Percentiles rank a stretch among this genome's conserved stretches.
Conservation (phyloP, 1,284 basidiomycete genomes). For the Ceratobasidium sp. region DNA sequence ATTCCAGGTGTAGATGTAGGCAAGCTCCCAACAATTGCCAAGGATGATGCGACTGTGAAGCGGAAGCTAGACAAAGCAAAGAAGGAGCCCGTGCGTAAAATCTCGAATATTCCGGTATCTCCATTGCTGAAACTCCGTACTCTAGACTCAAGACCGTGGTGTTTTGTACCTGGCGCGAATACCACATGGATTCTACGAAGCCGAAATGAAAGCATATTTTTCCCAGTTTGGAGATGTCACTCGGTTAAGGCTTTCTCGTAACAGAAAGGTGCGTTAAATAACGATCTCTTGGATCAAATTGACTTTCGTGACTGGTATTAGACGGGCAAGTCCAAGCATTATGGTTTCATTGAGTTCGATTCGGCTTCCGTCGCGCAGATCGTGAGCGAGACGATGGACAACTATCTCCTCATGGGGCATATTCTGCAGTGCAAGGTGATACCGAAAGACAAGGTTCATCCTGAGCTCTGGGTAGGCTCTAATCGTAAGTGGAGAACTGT, state of each 20-base stretch:
- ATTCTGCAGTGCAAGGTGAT: conserved; percentile 90
- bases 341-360: conserved; percentile 96
- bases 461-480: conserved; percentile 96
- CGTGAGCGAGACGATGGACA: conserved; percentile 99
- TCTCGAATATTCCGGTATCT: conserved; percentile 33
- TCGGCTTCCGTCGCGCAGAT: conserved; percentile 92
- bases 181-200: conserved; percentile 98
- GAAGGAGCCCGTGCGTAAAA: conserved; percentile 74
- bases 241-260: conserved; percentile 90
- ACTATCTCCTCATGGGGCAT: conserved; percentile 95
- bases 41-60: conserved; percentile 85
- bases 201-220: conserved; percentile 93
- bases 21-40: conserved; percentile 83
- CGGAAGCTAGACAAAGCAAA: conserved; percentile 86
- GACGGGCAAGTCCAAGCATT: conserved; percentile 97
- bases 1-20: conserved; percentile 67
- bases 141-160: conserved; percentile 79
- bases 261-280: conserved; percentile 78
- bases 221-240: conserved; percentile 94
- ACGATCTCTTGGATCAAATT: background rate
- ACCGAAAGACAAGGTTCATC: conserved; percentile 89
- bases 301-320: conserved; percentile 54
- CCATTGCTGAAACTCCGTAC: conserved; percentile 18
- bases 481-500: conserved; percentile 90
- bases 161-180: conserved; percentile 91